Conservation (phyloP, 805 yeast genomes). For the Wickerhamiella lipophila region DNA sequence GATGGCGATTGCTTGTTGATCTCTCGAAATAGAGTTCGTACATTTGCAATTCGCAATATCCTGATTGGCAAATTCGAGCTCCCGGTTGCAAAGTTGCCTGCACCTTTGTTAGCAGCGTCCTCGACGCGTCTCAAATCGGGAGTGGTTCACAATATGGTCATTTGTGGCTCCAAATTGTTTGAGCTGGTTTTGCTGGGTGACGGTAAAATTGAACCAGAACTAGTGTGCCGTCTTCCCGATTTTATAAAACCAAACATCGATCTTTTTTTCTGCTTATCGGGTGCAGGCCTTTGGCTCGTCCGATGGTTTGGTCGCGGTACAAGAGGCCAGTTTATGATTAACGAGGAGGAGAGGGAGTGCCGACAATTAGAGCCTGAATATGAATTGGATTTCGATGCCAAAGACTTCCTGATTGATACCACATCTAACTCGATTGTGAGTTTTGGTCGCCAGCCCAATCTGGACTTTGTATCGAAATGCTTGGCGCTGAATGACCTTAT, state of each 20-base stretch:
- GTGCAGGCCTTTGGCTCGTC: conserved; percentile 1
- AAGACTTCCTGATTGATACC: conserved; percentile 1
- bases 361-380: neutral
- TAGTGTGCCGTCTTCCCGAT: neutral
- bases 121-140: conserved; percentile 4
- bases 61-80: neutral
- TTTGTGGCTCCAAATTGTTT: conserved; percentile 3
- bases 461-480: neutral
- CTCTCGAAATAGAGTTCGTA: neutral
- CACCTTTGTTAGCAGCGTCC: neutral
- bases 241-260: neutral
- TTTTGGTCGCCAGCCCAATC: conserved; percentile 3
- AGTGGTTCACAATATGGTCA: neutral
- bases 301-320: neutral
- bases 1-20: conserved; percentile 6
- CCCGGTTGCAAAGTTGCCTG: neutral
- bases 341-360: conserved; percentile 1
- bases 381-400: conserved; percentile 1
- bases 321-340: conserved; percentile 1
- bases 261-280: neutral
- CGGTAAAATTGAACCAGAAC: neutral
- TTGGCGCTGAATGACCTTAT: neutral
- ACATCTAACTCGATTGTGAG: neutral
- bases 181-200: neutral
- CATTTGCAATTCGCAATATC: neutral